These are phyloP conservation scores for Agapanthus africanus DNA, from an alignment of 106 monocot species.

Conservation along the genomic window DNA sequence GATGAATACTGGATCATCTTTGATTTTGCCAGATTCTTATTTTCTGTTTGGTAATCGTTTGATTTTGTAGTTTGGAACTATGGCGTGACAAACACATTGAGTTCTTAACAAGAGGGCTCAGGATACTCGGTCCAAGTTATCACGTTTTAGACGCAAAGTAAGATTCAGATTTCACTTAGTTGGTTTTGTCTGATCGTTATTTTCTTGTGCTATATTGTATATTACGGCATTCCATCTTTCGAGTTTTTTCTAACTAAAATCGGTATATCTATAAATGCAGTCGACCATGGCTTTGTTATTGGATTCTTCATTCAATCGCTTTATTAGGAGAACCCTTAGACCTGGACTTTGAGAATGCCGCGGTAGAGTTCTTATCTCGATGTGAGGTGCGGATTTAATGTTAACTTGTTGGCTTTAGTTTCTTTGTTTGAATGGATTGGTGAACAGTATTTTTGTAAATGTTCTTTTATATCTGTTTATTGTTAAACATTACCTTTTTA, in stretches of 20 bases:
- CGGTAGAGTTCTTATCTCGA: constrained; percentile 72
- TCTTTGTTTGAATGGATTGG: neutral
- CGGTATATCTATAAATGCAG: constrained; percentile 22
- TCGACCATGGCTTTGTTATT: constrained; percentile 99
- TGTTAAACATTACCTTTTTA: no score
- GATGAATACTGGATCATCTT: neutral
- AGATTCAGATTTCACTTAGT: constrained; percentile 2
- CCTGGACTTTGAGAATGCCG: constrained; percentile 47
- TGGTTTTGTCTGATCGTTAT: neutral
- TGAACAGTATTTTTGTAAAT: neutral
- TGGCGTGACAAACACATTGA: constrained; percentile 86
- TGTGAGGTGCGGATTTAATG: constrained; percentile 59
- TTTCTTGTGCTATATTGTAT: neutral
- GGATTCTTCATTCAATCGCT: constrained; percentile 84
- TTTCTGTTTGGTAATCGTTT: no score
- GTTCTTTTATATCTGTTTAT: neutral
- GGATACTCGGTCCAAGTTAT: constrained; percentile 55
- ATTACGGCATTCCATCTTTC: neutral
- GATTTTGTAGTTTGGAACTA: constrained; percentile 60
- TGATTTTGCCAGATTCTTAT: neutral
- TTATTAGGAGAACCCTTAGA: constrained; percentile 63
- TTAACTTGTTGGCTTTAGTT: neutral
- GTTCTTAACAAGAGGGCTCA: constrained; percentile 61
- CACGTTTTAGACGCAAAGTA: constrained; percentile 88
- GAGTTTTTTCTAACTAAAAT: neutral